These are phyloP conservation scores for Ophiocordyceps robertsii DNA, from an alignment of 2,329 filamentous ascomycete genomes.

Conservation along the genomic window DNA sequence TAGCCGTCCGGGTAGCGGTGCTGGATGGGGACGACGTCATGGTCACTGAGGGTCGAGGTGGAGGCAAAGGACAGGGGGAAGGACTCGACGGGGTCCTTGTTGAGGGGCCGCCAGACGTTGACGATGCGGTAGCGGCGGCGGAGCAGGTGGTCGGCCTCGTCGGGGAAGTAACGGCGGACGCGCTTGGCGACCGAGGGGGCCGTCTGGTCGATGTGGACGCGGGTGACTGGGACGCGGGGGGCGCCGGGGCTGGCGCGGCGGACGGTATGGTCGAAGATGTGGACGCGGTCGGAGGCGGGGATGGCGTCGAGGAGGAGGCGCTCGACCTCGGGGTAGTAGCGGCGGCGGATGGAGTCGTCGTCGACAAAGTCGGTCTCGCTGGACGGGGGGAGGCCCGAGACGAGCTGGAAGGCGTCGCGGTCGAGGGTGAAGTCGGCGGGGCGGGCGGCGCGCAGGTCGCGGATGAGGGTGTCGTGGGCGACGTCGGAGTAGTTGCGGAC, in stretches of 20 bases:
- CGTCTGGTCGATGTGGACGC: conserved; percentile 79
- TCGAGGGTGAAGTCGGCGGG: conserved; percentile 54
- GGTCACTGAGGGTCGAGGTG: conserved; percentile 43
- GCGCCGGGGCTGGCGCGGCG: conserved; percentile 49
- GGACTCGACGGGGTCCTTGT: conserved; percentile 45
- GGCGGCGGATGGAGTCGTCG: conserved; percentile 51
- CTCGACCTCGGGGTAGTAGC: conserved; percentile 82
- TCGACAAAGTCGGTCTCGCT: conserved; percentile 42
- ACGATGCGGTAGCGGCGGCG: conserved; percentile 69
- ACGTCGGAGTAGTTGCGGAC: conserved; percentile 49
- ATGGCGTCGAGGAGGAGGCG: conserved; percentile 53
- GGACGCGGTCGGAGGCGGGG: conserved; percentile 50
- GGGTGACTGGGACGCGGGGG: conserved; percentile 52
- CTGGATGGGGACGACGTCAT: conserved; percentile 58
- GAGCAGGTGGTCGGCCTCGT: conserved; percentile 54
- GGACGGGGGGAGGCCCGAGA: conserved; percentile 43
- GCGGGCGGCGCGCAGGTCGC: conserved; percentile 50
- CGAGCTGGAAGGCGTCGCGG: conserved; percentile 59
- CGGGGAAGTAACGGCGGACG: conserved; percentile 51
- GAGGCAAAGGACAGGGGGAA: conserved; percentile 58
- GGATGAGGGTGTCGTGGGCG: conserved; percentile 41
- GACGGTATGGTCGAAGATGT: conserved; percentile 82
- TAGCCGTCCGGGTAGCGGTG: conserved; percentile 54
- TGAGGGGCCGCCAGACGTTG: conserved; percentile 69
- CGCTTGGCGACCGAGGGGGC: conserved; percentile 49